Evolutionary conservation across 495 filamentous ascomycete species (phyloP), one percentile per base, ranked within the genome.

Genomic region (Thozetella sp.): DNA sequence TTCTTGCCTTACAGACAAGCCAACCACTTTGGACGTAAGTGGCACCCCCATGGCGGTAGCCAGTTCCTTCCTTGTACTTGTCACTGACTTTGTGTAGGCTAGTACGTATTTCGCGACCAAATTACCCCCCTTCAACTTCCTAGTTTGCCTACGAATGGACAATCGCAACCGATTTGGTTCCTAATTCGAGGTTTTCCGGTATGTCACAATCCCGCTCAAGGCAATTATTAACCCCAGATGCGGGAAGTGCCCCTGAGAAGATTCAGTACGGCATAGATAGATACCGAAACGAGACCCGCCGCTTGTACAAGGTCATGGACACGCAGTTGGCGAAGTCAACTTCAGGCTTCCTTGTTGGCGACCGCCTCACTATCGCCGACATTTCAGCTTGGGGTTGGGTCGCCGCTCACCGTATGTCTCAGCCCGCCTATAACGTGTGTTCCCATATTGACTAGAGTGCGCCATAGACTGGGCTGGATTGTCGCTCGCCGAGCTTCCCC

Each of bases 191-290:
- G n/a, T n/a, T n/a, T n/a, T n/a, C n/a, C n/a, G n/a, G n/a, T n/a
- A n/a, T n/a, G n/a, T n/a, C n/a, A n/a, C n/a, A n/a, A n/a, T n/a
- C n/a, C n/a, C n/a, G n/a, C n/a, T n/a, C n/a, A n/a, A n/a, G n/a
- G n/a, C n/a, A n/a, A n/a, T n/a, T n/a, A n/a, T n/a, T n/a, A n/a
- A n/a, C n/a, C n/a, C n/a, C n/a, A n/a, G n/a, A n/a, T n/a, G n/a
- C n/a, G n/a, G n/a, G n/a, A n/a, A n/a, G n/a, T 65, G 93, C 93
- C 9, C 91, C 93, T 2, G 91, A 95, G 71, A 89, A 84, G 70
- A 93, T 97, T 67, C 78, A 89, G 62, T 97, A 97, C 73, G 92
- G 89, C 55, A 85, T 96, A 59, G 85, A 88, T 59, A 87, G 93
- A 22, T 97, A 97, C 75, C 78, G 81, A 61, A 90, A 88, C 63